Base-by-base conservation (phyloP, 495 filamentous ascomycete species). In the Cryomyces minteri region DNA sequence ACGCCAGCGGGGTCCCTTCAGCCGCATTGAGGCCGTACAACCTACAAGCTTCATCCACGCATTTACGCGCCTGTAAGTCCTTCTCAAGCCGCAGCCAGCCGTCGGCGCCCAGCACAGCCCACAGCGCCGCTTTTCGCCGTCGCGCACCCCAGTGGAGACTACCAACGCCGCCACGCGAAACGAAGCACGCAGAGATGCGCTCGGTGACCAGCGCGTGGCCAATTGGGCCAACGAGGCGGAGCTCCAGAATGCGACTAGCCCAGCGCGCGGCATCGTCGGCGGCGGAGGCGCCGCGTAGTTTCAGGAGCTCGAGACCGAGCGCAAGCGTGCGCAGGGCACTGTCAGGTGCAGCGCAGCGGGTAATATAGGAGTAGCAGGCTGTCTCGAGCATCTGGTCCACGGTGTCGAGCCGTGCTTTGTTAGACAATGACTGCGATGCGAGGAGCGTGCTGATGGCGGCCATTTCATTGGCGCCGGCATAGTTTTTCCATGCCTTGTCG, bases 401-500 rank as follows among this genome's bases (percentile, higher is more conserved):
- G 4, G 67, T 77, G 45, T 96, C 92, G 7, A 80, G 61, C 55
- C 84, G 75, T 39, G 70, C 73, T 53, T 82, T 93, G 14, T 76
- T 74, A 2, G 76, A 76, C 48, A 82, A 69, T 28, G 72, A 69
- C 44, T 79, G 72, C 18, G 79, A 77, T 53, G 76, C 77, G 28
- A 98, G 64, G 32, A 98, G 73, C 32, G 80, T 73, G 49, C 78
- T 82, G 4, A 95, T 68, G 9, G 84, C 90, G 4, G 79, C 74
- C 87, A 96, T 94, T 64, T 98, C 90, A 59, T 87, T 80, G 10
- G 83, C 80, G 0, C 82, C 86, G 0, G 92, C 90, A 57, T 95
- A 85, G 51, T 95, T 86, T 53, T 71, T 81, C 90, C 92, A 96
- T 1, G 90, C 90, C 60, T 95, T 94, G 58, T 96, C 88, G 56